Percentiles rank a stretch among this genome's conserved stretches.
These are phyloP conservation scores for Penicillium crustosum DNA, from an alignment of 2,329 filamentous ascomycete genomes.

Conservation along the genomic window DNA sequence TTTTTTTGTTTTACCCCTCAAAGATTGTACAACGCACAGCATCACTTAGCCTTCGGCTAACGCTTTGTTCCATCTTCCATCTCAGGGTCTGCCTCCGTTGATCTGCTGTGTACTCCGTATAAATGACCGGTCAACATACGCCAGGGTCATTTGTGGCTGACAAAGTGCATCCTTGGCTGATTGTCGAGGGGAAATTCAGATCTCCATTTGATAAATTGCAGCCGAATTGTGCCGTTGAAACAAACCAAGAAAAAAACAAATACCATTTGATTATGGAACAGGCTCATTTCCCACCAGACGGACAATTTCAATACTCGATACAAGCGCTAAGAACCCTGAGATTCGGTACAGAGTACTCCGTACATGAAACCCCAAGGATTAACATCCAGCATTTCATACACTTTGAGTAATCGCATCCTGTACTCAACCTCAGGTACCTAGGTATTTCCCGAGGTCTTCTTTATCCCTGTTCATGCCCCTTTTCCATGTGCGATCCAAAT, in stretches of 20 bases:
- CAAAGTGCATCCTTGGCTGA: not conserved
- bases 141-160: conserved; percentile 3
- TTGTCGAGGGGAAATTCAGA: conserved; percentile 4
- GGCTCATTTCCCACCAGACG: conserved; percentile 2
- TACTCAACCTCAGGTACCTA: not conserved
- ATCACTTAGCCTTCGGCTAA: not conserved
- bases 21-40: not conserved
- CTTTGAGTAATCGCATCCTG: not conserved
- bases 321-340: not conserved
- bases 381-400: not conserved
- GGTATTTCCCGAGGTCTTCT: too few species aligned
- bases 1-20: conserved; percentile 1
- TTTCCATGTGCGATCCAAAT: not conserved
- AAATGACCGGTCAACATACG: not conserved
- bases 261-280: not conserved
- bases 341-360: not conserved
- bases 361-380: conserved; percentile 1
- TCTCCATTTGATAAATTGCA: not conserved
- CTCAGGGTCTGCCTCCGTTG: not conserved
- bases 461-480: not conserved
- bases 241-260: too few species aligned
- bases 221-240: not conserved
- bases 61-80: not conserved
- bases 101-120: not conserved
- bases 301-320: conserved; percentile 1